Percentiles rank a stretch among this genome's conserved stretches.
phyloP scores from a whole-genome alignment of 2,329 filamentous ascomycete genomes.

The Aspergillus sojae region DNA sequence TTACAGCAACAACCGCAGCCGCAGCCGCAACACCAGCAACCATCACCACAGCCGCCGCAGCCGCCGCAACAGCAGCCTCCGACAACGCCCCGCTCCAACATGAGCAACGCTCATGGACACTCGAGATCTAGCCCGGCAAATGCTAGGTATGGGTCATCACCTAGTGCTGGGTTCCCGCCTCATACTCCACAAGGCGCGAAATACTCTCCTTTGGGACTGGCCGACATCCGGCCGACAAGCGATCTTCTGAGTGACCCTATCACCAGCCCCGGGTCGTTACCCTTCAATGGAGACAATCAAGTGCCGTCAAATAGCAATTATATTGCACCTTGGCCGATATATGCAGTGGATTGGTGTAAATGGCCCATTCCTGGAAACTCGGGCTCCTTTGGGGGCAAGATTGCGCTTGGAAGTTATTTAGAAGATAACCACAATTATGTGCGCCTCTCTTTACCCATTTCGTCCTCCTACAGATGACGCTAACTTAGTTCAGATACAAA shows the following conservation, averaged over 20 bases:
- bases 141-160: constrained; percentile 63
- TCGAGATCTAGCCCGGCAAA: constrained; percentile 81
- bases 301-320: constrained; percentile 83
- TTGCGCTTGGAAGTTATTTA: constrained; percentile 92
- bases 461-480: constrained; percentile 12
- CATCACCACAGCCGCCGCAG: constrained; percentile 8
- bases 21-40: constrained; percentile 10
- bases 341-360: constrained; percentile 99
- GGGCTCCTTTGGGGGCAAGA: constrained; percentile 74
- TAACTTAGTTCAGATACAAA: constrained; percentile 75
- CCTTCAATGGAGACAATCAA: constrained; percentile 68
- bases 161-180: constrained; percentile 47
- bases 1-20: constrained; percentile 10
- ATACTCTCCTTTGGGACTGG: constrained; percentile 86
- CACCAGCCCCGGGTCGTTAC: constrained; percentile 59
- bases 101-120: constrained; percentile 72
- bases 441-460: constrained; percentile 35
- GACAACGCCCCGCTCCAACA: constrained; percentile 62
- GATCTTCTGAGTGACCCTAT: constrained; percentile 76
- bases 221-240: constrained; percentile 85
- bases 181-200: constrained; percentile 64
- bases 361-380: constrained; percentile 75
- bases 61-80: constrained; percentile 23
- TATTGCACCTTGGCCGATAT: constrained; percentile 89
- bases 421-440: constrained; percentile 99